Evolutionary conservation across 2,329 filamentous ascomycete genomes (phyloP).

Genomic region (Fusarium armeniacum): DNA sequence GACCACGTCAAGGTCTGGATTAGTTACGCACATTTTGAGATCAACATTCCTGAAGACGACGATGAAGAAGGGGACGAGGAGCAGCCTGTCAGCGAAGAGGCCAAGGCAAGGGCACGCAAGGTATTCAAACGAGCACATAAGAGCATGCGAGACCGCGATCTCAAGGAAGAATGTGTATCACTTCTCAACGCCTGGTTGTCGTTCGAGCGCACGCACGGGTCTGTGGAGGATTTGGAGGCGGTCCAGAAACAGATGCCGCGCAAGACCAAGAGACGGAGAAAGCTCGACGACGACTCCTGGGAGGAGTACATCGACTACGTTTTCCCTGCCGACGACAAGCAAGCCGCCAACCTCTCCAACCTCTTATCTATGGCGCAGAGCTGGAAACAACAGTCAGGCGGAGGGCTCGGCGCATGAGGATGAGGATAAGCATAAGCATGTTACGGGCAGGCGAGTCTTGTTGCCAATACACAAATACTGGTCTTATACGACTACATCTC

Average conservation of each 20-base stretch:
- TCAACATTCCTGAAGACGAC: slow-evolving; percentile 86
- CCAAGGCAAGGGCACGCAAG: slow-evolving; percentile 83
- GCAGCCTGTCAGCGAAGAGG: slow-evolving; percentile 81
- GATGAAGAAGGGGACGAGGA: slow-evolving; percentile 72
- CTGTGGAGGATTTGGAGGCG: slow-evolving; percentile 79
- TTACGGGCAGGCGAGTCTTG: background rate
- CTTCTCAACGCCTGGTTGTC: slow-evolving; percentile 92
- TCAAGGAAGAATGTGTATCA: slow-evolving; percentile 94
- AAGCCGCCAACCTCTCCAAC: slow-evolving; percentile 84
- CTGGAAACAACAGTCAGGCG: slow-evolving; percentile 82
- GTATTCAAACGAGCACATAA: slow-evolving; percentile 90
- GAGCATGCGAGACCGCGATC: slow-evolving; percentile 87
- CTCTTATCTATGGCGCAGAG: slow-evolving; percentile 87
- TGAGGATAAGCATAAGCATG: background rate
- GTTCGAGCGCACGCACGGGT: slow-evolving; percentile 90
- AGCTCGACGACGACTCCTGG: slow-evolving; percentile 90
- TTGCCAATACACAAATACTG: background rate
- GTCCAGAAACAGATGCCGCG: slow-evolving; percentile 96
- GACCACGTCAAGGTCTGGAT: slow-evolving; percentile 99
- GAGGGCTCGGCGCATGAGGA: slow-evolving; percentile 50
- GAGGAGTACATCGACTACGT: slow-evolving; percentile 97
- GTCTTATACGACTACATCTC: background rate
- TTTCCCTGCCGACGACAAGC: slow-evolving; percentile 94
- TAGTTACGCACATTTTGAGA: slow-evolving; percentile 97
- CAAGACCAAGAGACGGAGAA: slow-evolving; percentile 91